Evolutionary conservation across 1,284 basidiomycete species (phyloP).

Genomic region (Fomitopsis pinicola): DNA sequence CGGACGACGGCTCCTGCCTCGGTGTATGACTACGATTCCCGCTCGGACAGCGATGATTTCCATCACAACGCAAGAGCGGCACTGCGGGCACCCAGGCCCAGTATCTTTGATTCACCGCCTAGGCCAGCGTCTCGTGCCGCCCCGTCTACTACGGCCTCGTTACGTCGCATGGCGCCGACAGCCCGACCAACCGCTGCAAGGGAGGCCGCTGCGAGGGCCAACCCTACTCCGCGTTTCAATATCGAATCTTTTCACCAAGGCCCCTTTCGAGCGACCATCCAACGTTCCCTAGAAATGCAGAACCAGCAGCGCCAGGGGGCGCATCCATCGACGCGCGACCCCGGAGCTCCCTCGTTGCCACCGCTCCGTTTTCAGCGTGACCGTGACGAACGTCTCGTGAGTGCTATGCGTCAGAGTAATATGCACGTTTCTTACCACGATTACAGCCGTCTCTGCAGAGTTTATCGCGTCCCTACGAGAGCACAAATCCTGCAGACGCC

Average conservation of each 20-base stretch:
- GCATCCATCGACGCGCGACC: not conserved
- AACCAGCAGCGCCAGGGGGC: not conserved
- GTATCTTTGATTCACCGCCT: not conserved
- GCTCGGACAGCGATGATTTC: not conserved
- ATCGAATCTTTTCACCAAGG: slow-evolving; percentile 16
- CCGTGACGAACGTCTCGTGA: not conserved
- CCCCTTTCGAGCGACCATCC: slow-evolving; percentile 19
- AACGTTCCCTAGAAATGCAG: slow-evolving; percentile 15
- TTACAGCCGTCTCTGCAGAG: not conserved
- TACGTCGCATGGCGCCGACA: not conserved
- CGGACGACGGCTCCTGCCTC: not conserved
- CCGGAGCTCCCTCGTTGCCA: not conserved
- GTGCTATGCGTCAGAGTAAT: not conserved
- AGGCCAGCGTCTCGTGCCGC: not conserved
- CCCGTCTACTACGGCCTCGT: not conserved
- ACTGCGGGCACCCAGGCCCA: slow-evolving; percentile 3
- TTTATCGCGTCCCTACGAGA: not conserved
- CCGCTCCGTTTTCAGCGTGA: not conserved
- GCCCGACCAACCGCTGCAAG: not conserved
- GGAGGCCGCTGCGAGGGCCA: not conserved
- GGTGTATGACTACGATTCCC: not conserved
- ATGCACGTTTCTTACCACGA: not conserved
- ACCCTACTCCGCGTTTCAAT: slow-evolving; percentile 8
- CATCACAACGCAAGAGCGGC: not conserved
- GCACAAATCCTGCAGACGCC: not conserved